These are phyloP conservation scores for Calonectria pteridis DNA, from an alignment of 2,329 filamentous ascomycete genomes.

Conservation along the genomic window DNA sequence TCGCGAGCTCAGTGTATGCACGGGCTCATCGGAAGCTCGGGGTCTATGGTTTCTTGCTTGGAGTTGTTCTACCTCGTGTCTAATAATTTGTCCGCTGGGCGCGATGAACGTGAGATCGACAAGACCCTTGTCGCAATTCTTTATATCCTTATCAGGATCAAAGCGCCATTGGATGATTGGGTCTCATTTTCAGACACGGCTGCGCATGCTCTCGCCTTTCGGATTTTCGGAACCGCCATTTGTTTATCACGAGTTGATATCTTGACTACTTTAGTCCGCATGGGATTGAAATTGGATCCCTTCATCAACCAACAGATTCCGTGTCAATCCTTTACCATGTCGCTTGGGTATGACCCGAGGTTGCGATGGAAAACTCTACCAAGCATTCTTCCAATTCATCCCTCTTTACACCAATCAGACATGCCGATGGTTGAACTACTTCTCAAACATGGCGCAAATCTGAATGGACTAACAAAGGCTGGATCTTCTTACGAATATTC, in stretches of 20 bases:
- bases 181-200: not conserved
- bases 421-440: not conserved
- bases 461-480: not conserved
- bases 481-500: not conserved
- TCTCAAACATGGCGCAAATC: not conserved
- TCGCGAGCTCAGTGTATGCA: not conserved
- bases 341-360: no score
- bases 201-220: not conserved
- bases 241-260: not conserved
- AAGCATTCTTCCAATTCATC: not conserved
- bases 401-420: not conserved
- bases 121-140: not conserved
- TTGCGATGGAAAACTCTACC: not conserved
- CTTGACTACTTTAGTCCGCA: not conserved
- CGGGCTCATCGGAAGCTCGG: accelerated
- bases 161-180: not conserved
- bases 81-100: not conserved
- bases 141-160: not conserved
- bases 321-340: no score
- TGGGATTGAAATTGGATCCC: not conserved
- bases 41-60: not conserved
- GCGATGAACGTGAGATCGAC: not conserved
- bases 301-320: not conserved
- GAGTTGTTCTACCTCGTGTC: not conserved
- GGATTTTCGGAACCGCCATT: not conserved